Base-by-base conservation (phyloP, 2,329 filamentous ascomycete species). In the Coniella lustricola region DNA sequence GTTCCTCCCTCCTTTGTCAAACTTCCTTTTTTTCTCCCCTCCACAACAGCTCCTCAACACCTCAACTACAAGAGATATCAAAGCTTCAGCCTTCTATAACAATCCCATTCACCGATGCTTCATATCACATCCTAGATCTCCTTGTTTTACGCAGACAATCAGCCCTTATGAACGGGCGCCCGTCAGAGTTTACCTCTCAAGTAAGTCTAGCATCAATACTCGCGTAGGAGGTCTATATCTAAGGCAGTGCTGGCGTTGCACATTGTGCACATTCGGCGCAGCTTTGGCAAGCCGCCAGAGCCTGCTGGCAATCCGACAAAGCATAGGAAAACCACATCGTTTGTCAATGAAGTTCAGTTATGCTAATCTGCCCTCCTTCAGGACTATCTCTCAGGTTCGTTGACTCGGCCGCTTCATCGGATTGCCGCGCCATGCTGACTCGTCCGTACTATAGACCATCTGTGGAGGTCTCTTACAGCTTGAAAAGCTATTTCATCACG, bases 141-240 rank as follows among this genome's bases (percentile, higher is more conserved):
- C 38, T n/a, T 53, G 56, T 61, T 64, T 62, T 57, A 56, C 59
- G 57, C 58, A 57, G 50, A 62, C 60, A 69, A 76, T 70, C 76
- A 75, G 84, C 82, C 77, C 83, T 84, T 85, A 90, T 90, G 85
- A 85, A 83, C 84, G 84, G 84, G 76, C 83, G 84, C 79, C 77
- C 79, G 73, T 88, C 86, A 70, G 79, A 84, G 70, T 90, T 89
- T 76, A 90, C 86, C 74, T 90, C 85, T 72, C 86, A 90, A 82
- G 85, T 88, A 84, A 55, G 76, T 68, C 49, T 29, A 29, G 38
- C 17, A 22, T 36, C 42, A 40, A 37, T 35, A 20, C 36, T 33
- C 43, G 31, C 12, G 5, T 12, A 20, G 16, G 34, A 38, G 17
- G 29, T 41, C 35, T 35, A 16, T 35, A 20, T 22, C 31, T 13